Evolutionary conservation across 768 basidiomycete genomes (phyloP).

Genomic region (Trametes punicea): DNA sequence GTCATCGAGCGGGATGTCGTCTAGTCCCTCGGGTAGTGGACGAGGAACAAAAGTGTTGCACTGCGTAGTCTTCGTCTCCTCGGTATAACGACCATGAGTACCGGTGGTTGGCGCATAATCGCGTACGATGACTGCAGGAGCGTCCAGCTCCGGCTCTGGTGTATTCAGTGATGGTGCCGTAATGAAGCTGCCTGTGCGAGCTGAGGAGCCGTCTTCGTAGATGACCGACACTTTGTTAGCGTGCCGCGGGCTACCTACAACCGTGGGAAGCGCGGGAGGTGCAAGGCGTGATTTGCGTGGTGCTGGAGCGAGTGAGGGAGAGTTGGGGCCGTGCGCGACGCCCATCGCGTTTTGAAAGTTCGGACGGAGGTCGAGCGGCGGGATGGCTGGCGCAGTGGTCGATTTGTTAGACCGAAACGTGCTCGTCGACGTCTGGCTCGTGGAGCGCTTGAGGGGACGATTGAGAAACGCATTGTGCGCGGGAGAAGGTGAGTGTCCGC

Average conservation of each 20-base stretch:
- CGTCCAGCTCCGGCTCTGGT: slow-evolving; percentile 13
- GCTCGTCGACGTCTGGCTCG: slow-evolving; percentile 60
- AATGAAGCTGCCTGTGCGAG: slow-evolving; percentile 33
- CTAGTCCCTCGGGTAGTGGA: slow-evolving; percentile 16
- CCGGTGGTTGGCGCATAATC: slow-evolving; percentile 13
- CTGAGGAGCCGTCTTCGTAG: slow-evolving; percentile 28
- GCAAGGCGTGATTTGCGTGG: slow-evolving; percentile 25
- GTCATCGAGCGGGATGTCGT: slow-evolving; percentile 10
- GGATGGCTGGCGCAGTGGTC: slow-evolving; percentile 45
- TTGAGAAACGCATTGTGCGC: slow-evolving; percentile 54
- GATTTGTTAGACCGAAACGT: slow-evolving; percentile 48
- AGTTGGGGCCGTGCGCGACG: slow-evolving; percentile 15
- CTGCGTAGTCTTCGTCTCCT: slow-evolving; percentile 7
- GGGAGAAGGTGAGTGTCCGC: slow-evolving; percentile 16
- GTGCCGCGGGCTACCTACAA: slow-evolving; percentile 20
- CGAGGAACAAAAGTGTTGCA: neutral
- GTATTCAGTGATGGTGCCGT: slow-evolving; percentile 29
- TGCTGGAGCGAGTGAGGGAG: slow-evolving; percentile 2
- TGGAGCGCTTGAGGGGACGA: slow-evolving; percentile 62
- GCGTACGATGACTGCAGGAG: slow-evolving; percentile 8
- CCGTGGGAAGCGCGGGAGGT: slow-evolving; percentile 22
- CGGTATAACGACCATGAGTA: slow-evolving; percentile 4
- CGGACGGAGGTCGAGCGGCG: slow-evolving; percentile 57
- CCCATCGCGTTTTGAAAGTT: slow-evolving; percentile 37
- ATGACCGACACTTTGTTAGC: slow-evolving; percentile 30